Conservation (phyloP, 345 rosid species). For the Camelina sativa region DNA sequence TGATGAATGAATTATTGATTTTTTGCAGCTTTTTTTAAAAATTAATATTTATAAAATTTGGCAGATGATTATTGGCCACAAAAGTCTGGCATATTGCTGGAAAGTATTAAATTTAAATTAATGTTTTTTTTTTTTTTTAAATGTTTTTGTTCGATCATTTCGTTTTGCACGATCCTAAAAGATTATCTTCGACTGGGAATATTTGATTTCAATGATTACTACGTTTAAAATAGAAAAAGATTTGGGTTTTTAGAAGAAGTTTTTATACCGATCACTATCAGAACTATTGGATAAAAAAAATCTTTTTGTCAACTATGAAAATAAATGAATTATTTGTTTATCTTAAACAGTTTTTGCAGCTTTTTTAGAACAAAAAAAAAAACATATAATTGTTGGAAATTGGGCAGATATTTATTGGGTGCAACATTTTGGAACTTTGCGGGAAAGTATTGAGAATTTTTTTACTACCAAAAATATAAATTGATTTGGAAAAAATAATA, state of each 20-base stretch:
- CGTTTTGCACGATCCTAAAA: background rate
- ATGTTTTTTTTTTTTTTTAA: background rate
- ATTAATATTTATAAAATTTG: background rate
- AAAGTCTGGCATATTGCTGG: background rate
- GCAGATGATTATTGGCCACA: conserved; percentile 31
- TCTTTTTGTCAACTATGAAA: conserved; percentile 8
- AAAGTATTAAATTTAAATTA: background rate
- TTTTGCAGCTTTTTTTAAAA: background rate
- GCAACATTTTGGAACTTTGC: conserved; percentile 32
- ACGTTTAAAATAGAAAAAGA: too few species aligned
- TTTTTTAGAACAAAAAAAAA: background rate
- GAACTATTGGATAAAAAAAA: background rate
- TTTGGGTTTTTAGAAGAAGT: background rate
- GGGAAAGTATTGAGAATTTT: conserved; percentile 24
- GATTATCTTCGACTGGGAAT: background rate
- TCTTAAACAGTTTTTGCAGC: background rate
- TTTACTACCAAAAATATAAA: too few species aligned
- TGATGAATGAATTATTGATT: conserved; percentile 17
- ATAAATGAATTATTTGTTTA: conserved; percentile 1
- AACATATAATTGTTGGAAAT: conserved; percentile 18
- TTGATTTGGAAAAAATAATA: background rate
- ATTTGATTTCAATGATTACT: background rate
- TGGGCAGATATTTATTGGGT: conserved; percentile 37
- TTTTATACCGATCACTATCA: background rate
- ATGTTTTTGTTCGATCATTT: background rate